Conservation (phyloP, 208 protist species). For the Acanthamoeba rhysodes region DNA sequence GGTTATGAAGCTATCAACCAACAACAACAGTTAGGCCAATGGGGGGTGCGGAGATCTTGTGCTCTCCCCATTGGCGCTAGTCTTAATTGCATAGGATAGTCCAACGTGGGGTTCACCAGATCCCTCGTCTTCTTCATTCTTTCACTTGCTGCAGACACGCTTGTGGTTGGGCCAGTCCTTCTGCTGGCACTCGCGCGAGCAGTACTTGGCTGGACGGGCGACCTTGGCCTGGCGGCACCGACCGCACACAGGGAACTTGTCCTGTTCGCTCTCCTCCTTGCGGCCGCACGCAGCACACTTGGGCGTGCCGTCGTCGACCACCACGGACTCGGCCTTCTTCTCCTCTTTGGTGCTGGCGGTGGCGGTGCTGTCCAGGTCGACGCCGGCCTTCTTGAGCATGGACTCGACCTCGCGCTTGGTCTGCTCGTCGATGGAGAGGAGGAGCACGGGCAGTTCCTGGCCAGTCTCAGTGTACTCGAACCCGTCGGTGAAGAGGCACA, state of each 20-base stretch:
- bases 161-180: constrained; percentile 64
- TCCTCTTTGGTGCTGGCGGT: not conserved
- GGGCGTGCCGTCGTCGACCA: constrained; percentile 6
- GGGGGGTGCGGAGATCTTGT: too few species aligned
- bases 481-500: constrained; percentile 59
- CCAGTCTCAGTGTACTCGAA: constrained; percentile 51
- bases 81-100: too few species aligned
- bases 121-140: too few species aligned
- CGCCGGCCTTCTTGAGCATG: constrained; percentile 41
- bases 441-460: constrained; percentile 41
- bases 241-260: constrained; percentile 52
- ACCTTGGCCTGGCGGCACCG: constrained; percentile 30
- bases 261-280: not conserved
- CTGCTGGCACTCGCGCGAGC: constrained; percentile 66
- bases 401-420: constrained; percentile 21
- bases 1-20: too few species aligned
- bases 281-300: constrained; percentile 13
- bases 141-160: constrained; percentile 29
- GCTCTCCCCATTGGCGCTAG: too few species aligned
- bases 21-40: too few species aligned
- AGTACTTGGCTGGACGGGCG: constrained; percentile 32
- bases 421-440: constrained; percentile 28
- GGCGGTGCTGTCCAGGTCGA: not conserved
- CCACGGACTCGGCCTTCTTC: not conserved
- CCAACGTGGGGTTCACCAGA: too few species aligned